A percentile compares a stretch with the other conserved stretches of the same genome.
These are phyloP conservation scores for Aureobasidium mangrovei DNA, from an alignment of 2,329 filamentous ascomycete species.

Conservation along the genomic window DNA sequence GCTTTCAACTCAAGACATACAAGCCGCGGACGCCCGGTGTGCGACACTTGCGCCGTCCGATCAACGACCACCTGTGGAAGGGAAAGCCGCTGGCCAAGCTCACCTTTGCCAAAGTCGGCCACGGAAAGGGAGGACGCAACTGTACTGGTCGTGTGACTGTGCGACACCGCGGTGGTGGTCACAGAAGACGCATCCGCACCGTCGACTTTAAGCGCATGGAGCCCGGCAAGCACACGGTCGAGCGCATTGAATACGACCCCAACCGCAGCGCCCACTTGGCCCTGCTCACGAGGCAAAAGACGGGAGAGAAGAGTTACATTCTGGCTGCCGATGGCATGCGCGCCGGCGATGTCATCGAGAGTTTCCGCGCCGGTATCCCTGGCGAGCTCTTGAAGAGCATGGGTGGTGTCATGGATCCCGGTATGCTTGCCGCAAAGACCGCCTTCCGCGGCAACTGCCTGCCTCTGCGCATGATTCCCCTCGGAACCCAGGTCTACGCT, in stretches of 20 bases:
- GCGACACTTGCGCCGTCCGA: conserved; percentile 79
- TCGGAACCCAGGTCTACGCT: conserved; percentile 88
- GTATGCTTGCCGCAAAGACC: conserved; percentile 90
- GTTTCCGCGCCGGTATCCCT: conserved; percentile 83
- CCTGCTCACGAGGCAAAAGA: conserved; percentile 66
- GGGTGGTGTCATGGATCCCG: conserved; percentile 87
- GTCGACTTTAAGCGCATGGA: conserved; percentile 78
- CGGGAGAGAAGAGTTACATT: conserved; percentile 76
- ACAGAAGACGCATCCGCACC: conserved; percentile 81
- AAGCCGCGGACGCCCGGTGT: conserved; percentile 89
- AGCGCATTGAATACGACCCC: conserved; percentile 93
- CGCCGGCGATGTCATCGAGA: conserved; percentile 84
- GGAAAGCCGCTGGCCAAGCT: conserved; percentile 73
- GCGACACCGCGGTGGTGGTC: conserved; percentile 83
- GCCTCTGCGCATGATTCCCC: conserved; percentile 88
- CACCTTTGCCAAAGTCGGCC: conserved; percentile 87
- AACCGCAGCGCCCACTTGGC: conserved; percentile 90
- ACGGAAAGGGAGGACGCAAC: conserved; percentile 87
- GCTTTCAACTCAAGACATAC: conserved; percentile 64
- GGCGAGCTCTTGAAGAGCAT: conserved; percentile 78
- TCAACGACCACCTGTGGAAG: conserved; percentile 97
- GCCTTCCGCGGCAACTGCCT: conserved; percentile 91
- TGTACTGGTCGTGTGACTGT: conserved; percentile 78
- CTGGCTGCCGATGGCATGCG: conserved; percentile 91
- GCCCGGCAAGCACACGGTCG: conserved; percentile 77